Conservation (phyloP, 2,329 filamentous ascomycete genomes). For the Leptodontidium sp. region DNA sequence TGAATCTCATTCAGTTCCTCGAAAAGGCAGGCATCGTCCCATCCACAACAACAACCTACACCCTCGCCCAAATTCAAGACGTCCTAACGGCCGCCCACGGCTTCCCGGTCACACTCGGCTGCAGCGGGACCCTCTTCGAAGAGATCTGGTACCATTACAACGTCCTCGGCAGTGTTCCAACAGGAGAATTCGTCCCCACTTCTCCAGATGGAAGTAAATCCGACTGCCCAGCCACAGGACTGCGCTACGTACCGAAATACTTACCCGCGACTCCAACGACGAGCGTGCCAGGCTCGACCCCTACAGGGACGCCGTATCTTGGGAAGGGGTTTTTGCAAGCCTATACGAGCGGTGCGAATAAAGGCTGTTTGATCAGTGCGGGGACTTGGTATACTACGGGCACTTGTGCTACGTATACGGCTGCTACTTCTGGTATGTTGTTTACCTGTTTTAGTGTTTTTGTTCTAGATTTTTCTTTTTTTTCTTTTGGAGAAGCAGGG, state of each 20-base stretch:
- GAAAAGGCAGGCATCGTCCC: constrained; percentile 67
- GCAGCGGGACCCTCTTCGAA: constrained; percentile 54
- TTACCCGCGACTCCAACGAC: constrained; percentile 59
- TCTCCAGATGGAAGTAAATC: constrained; percentile 36
- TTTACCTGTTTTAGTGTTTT: background rate
- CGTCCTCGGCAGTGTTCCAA: constrained; percentile 59
- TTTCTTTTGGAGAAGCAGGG: no score
- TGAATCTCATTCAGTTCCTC: constrained; percentile 54
- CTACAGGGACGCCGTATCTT: constrained; percentile 48
- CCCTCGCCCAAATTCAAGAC: constrained; percentile 52
- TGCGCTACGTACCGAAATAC: constrained; percentile 60
- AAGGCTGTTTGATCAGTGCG: constrained; percentile 71
- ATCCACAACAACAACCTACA: constrained; percentile 52
- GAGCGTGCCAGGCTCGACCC: constrained; percentile 40
- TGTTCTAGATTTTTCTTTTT: no score
- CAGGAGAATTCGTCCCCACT: constrained; percentile 55
- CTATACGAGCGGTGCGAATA: constrained; percentile 53
- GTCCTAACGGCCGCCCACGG: constrained; percentile 56
- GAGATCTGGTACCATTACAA: constrained; percentile 63
- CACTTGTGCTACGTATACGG: constrained; percentile 72
- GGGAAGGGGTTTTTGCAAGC: constrained; percentile 69
- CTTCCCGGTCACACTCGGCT: constrained; percentile 55
- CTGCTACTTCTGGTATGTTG: constrained; percentile 57
- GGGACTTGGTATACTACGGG: constrained; percentile 74
- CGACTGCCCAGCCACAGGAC: constrained; percentile 65